Evolutionary conservation across 2,329 filamentous ascomycete genomes (phyloP), one percentile per base, ranked within the genome.

Genomic region (Thermochaetoides dissita): DNA sequence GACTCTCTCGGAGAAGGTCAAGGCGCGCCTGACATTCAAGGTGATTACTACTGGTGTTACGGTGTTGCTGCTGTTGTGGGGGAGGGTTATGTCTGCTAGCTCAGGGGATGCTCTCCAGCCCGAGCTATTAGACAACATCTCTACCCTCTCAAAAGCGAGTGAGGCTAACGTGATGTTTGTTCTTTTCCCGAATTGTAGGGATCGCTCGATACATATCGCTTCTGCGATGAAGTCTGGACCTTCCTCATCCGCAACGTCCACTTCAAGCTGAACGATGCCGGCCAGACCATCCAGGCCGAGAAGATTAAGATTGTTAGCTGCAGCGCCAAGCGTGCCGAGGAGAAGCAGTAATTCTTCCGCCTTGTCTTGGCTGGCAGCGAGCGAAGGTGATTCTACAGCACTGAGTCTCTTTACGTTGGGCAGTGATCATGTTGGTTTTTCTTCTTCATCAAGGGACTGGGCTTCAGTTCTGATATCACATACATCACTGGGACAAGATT

Each of bases 221-320:
- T 98, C 73, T 98, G 91, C 68, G 91, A 98, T 65, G 91, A 98
- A 67, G 91, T 98, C 45, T 98, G 91, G 91, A 98, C 91, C 1
- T 98, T 98, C 63, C 75, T 98, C 45, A 94, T 98, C 65, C 95
- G 95, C 65, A 91, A 96, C 52, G 88, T 96, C 43, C 87, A 81
- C n/a, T 96, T 98, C 69, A 98, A 98, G 67, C 81, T 96, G 67
- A 89, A 96, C 54, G 85, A 82, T 40, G 72, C 72, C 52, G 76
- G 74, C 43, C 74, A 79, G 47, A 74, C 76, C 1, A 78, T 96
- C 10, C 67, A 74, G 33, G 87, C 88, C 12, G 89, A 95, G 59
- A 89, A 87, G 61, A 84, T 98, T 63, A 96, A 96, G 78, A 98
- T 98, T 53, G 91, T 98, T 39, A 93, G 85, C 64, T 96, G 89